Base-by-base conservation (phyloP, 495 filamentous ascomycete genomes). In the Tuber borchii region DNA sequence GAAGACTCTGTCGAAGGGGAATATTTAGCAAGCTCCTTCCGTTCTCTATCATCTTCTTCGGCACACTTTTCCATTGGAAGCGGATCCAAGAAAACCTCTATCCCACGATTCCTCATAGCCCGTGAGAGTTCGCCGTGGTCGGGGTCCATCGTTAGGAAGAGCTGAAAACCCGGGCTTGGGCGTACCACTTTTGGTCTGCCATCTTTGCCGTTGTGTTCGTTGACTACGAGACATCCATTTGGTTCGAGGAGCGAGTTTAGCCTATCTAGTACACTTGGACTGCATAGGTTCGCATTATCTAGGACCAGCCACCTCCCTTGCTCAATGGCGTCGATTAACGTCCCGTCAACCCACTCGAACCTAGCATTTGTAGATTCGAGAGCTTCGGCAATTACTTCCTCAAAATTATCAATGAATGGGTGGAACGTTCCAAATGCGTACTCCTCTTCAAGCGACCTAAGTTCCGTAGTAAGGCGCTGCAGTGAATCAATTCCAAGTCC, bases 261-360 rank as follows among this genome's bases (percentile, higher is more conserved):
- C 80, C 96, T 88, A 83, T 99, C 96, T 2, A 99, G 89, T 17
- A 98, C 95, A 7, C 95, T 97, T 8, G 95, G 89, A 79, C 90
- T 97, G 83, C 96, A 99, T 22, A 98, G 87, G 80, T 99, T 99
- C 71, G 96, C 95, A 85, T 98, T 97, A 83, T 98, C 95, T 26
- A 99, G 89, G 40, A 98, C 90, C 70, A 99, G 86, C 96, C 96
- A 99, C 68, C 92, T 86, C 42, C 96, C 96, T 79, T 91, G 87
- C 80, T 95, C 89, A 14, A 98, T 86, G 71, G 96, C 95, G 76
- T 93, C 89, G 34, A 97, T 91, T 44, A 99, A 89, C 74, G 94
- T 87, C 69, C 96, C 95, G 82, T 98, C 96, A 4, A 95, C 89
- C 96, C 96, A 99, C 82, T 97, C 93, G 83, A 99, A 99, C 3